phyloP scores from a whole-genome alignment of 1,139 yeast genomes.

The Pichiaceae sp. region DNA sequence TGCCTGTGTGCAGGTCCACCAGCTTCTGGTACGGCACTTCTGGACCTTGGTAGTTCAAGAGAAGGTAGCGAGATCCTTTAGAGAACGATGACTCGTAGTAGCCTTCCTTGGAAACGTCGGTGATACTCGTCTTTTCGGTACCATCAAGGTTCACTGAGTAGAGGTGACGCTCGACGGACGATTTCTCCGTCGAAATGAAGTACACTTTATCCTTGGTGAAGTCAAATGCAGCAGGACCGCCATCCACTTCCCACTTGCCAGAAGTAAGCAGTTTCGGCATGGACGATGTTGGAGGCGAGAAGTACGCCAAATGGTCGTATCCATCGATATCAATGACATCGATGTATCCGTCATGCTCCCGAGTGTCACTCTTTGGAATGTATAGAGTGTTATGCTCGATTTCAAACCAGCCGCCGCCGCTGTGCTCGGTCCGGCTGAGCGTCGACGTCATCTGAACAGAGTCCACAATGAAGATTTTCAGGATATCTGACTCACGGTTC shows the following conservation, averaged over 20 bases:
- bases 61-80: conserved; percentile 53
- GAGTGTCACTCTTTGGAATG: conserved; percentile 55
- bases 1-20: conserved; percentile 38
- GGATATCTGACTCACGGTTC: conserved; percentile 38
- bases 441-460: conserved; percentile 23
- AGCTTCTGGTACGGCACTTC: conserved; percentile 57
- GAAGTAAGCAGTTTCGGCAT: conserved; percentile 36
- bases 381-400: conserved; percentile 63
- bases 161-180: conserved; percentile 46
- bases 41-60: conserved; percentile 60
- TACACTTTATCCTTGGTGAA: conserved; percentile 34
- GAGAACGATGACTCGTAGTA: conserved; percentile 65
- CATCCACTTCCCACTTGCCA: conserved; percentile 49
- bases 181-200: conserved; percentile 40
- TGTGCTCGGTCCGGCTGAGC: conserved; percentile 29
- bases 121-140: conserved; percentile 35
- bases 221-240: conserved; percentile 41
- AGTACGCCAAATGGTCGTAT: conserved; percentile 48
- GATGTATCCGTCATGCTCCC: conserved; percentile 42
- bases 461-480: conserved; percentile 33
- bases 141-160: conserved; percentile 36
- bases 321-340: conserved; percentile 47
- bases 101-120: conserved; percentile 51
- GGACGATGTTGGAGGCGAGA: conserved; percentile 37
- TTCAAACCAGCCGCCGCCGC: conserved; percentile 56